phyloP scores from a whole-genome alignment of 1,284 basidiomycete species.

The Naganishia sp. region DNA sequence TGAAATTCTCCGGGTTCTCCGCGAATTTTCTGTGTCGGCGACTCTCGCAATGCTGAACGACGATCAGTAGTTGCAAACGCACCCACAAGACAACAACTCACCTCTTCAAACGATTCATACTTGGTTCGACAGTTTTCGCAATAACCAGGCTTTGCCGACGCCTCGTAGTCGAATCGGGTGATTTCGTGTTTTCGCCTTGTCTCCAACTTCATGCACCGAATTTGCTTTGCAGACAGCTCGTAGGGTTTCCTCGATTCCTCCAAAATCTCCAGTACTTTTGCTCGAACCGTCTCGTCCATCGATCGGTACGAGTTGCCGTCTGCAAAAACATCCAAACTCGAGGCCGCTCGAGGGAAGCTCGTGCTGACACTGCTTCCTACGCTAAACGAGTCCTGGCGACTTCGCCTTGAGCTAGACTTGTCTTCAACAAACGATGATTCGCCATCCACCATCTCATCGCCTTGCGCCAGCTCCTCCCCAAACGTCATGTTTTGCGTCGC shows the following conservation, averaged over 20 bases:
- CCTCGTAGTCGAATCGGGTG: constrained; percentile 37
- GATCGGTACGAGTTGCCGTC: constrained; percentile 19
- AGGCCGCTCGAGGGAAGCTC: constrained; percentile 26
- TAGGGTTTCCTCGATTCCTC: constrained; percentile 15
- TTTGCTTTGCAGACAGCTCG: constrained; percentile 15
- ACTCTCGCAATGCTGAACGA: constrained; percentile 70
- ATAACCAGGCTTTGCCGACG: constrained; percentile 76
- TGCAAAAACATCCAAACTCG: constrained; percentile 23
- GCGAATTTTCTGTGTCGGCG: constrained; percentile 87
- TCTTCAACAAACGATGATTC: constrained; percentile 12
- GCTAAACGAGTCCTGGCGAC: constrained; percentile 9
- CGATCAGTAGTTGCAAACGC: background rate
- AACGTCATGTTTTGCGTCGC: constrained; percentile 25
- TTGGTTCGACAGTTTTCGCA: constrained; percentile 94
- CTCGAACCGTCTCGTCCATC: constrained; percentile 22
- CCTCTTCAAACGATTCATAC: constrained; percentile 83
- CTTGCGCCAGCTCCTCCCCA: constrained; percentile 16
- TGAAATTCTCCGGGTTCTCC: constrained; percentile 74
- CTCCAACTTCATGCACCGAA: constrained; percentile 38
- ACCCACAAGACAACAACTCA: constrained; percentile 45
- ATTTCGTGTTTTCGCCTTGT: constrained; percentile 38
- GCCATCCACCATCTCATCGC: constrained; percentile 9
- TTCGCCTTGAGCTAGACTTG: constrained; percentile 12
- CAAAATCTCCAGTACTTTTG: constrained; percentile 15
- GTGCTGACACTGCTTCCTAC: constrained; percentile 17